A percentile compares a stretch with the other conserved stretches of the same genome.
These are phyloP conservation scores for Solanum aculeatissimum DNA, from an alignment of 305 asterid genomes.

Conservation along the genomic window DNA sequence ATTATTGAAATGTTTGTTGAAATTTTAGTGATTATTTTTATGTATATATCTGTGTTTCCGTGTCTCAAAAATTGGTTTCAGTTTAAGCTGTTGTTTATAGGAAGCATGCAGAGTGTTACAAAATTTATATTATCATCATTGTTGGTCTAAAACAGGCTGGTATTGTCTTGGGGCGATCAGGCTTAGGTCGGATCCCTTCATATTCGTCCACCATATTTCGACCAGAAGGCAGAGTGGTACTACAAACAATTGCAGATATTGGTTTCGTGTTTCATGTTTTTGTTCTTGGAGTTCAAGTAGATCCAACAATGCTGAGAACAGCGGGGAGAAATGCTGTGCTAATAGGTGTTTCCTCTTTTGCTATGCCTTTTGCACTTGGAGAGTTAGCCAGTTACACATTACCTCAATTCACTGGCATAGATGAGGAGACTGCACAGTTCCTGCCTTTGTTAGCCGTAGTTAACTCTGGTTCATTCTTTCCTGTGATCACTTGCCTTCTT, in stretches of 20 bases:
- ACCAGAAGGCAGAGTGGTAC: conserved; percentile 25
- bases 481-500: conserved; percentile 43
- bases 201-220: conserved; percentile 21
- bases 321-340: conserved; percentile 17
- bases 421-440: neutral
- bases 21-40: neutral
- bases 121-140: neutral
- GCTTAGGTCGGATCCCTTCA: conserved; percentile 6
- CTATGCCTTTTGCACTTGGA: conserved; percentile 27
- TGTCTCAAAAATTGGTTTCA: neutral
- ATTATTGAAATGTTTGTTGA: neutral
- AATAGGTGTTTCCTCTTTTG: conserved; percentile 26
- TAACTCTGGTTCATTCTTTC: conserved; percentile 34
- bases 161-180: conserved; percentile 36
- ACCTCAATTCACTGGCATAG: neutral
- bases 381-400: neutral
- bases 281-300: conserved; percentile 38
- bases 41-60: neutral
- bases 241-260: conserved; percentile 38
- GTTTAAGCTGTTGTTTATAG: neutral
- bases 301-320: conserved; percentile 21
- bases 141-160: conserved; percentile 33
- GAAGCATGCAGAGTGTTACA: neutral
- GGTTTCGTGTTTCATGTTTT: conserved; percentile 54
- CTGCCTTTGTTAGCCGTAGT: conserved; percentile 22